phyloP scores from a whole-genome alignment of 768 basidiomycete species.

The Collybiopsis confluens region DNA sequence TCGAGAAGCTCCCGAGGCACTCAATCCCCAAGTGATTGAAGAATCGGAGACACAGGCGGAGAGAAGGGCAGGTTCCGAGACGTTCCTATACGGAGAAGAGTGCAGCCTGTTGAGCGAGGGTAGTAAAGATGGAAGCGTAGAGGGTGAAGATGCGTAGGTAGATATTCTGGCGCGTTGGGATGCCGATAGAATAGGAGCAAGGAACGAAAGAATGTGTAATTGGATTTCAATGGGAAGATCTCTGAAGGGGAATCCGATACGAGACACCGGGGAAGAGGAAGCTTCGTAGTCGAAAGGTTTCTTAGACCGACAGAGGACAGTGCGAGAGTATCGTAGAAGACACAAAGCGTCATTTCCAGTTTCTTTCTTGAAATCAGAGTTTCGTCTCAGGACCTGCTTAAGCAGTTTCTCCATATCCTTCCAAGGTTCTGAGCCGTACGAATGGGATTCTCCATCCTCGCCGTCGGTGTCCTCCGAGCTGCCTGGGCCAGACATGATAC shows the following conservation, averaged over 20 bases:
- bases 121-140: slow-evolving; percentile 39
- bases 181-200: slow-evolving; percentile 54
- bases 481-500: slow-evolving; percentile 34
- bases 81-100: not conserved
- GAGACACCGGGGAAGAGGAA: slow-evolving; percentile 28
- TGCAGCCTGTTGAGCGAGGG: slow-evolving; percentile 15
- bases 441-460: slow-evolving; percentile 16
- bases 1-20: not conserved
- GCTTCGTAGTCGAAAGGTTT: not conserved
- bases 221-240: slow-evolving; percentile 56
- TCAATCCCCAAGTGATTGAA: not conserved
- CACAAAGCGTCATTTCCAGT: slow-evolving; percentile 43
- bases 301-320: slow-evolving; percentile 39
- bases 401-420: slow-evolving; percentile 30
- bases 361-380: slow-evolving; percentile 32
- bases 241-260: slow-evolving; percentile 2
- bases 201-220: slow-evolving; percentile 50
- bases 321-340: slow-evolving; percentile 47
- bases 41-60: slow-evolving; percentile 4
- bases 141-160: slow-evolving; percentile 40
- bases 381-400: slow-evolving; percentile 34
- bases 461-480: slow-evolving; percentile 39
- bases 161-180: slow-evolving; percentile 51
- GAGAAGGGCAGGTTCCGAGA: not conserved
- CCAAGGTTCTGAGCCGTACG: slow-evolving; percentile 25